Base-by-base conservation (phyloP, 441 rosid genomes). In the California macrophylla region DNA sequence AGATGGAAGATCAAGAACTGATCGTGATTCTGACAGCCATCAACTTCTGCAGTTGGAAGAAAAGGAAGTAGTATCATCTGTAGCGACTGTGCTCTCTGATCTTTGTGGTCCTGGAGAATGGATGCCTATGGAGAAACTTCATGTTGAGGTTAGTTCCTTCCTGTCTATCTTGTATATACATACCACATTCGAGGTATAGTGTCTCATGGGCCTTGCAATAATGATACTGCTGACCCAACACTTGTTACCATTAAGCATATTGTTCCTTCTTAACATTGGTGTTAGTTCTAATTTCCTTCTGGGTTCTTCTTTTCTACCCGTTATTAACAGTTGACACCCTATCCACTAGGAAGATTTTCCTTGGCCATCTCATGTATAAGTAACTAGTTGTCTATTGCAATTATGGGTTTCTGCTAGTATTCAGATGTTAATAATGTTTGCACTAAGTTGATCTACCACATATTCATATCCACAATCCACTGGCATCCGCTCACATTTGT, bases 61-160 rank as follows among this genome's bases (percentile, higher is more conserved):
- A 70, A 93, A 91, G 83, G 97, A 93, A 80, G 98, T 91, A 38
- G 97, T 93, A 9, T 93, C 98, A 60, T 93, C 97, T 71, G 98
- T 91, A 58, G 98, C 98, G n/a, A 93, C 95, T 34, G 92, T 89
- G 79, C 90, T 93, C 54, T 93, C 98, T 4, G 97, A 93, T 84
- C 84, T 89, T 64, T 93, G 98, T 82, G 97, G 97, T 64, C 97
- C 98, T 13, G 97, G 98, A 67, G 96, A 93, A 42, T 93, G 98
- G 98, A 93, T 93, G 97, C 86, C 98, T 8, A 91, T 93, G 97
- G 95, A 89, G 77, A 89, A 82, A 77, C 96, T 93, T 66, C 96
- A 93, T 71, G 60, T 85, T 4, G 86, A 87, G 98, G 98, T 93
- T 78, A 77, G 83, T 74, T 36, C 58, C n/a, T 42, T 42, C 50